A percentile compares a stretch with the other conserved stretches of the same genome.
phyloP scores from a whole-genome alignment of 176 grass and related monocot species.

The Avena insularis region DNA sequence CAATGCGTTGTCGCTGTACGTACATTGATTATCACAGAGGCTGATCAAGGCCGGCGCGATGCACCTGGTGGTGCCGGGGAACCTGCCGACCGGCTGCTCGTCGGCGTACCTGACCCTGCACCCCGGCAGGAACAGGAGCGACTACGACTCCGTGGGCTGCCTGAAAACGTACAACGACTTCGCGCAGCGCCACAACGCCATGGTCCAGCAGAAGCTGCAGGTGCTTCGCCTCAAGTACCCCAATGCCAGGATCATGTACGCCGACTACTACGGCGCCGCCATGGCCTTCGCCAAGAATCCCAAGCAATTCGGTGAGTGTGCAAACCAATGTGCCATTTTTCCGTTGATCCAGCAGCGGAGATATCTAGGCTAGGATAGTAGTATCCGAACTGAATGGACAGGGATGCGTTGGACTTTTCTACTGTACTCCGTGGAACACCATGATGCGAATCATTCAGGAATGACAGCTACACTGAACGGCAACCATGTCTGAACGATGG shows the following conservation, averaged over 20 bases:
- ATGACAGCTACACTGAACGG: constrained; percentile 22
- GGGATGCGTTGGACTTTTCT: constrained; percentile 8
- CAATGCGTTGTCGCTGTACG: not conserved
- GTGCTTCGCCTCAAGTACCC: constrained; percentile 65
- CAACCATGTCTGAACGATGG: not conserved
- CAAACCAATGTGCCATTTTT: not conserved
- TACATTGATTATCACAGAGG: constrained; percentile 43
- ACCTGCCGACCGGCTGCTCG: constrained; percentile 87
- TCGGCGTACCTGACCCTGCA: constrained; percentile 79
- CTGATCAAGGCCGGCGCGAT: constrained; percentile 69
- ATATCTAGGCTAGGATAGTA: not conserved
- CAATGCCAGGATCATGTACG: constrained; percentile 68
- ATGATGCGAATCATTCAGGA: constrained; percentile 31
- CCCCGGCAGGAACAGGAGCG: constrained; percentile 49
- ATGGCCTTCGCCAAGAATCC: constrained; percentile 76
- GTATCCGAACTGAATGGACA: not conserved
- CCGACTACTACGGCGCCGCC: constrained; percentile 86
- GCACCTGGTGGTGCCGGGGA: constrained; percentile 87
- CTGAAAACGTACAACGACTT: constrained; percentile 75
- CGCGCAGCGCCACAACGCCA: constrained; percentile 76
- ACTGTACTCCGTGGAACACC: not conserved
- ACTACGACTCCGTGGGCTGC: constrained; percentile 73
- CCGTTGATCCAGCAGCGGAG: too few species aligned
- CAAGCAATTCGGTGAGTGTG: constrained; percentile 74
- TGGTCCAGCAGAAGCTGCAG: constrained; percentile 63